Evolutionary conservation across 176 grass and related monocot genomes (phyloP).

Genomic region (Eragrostis curvula): DNA sequence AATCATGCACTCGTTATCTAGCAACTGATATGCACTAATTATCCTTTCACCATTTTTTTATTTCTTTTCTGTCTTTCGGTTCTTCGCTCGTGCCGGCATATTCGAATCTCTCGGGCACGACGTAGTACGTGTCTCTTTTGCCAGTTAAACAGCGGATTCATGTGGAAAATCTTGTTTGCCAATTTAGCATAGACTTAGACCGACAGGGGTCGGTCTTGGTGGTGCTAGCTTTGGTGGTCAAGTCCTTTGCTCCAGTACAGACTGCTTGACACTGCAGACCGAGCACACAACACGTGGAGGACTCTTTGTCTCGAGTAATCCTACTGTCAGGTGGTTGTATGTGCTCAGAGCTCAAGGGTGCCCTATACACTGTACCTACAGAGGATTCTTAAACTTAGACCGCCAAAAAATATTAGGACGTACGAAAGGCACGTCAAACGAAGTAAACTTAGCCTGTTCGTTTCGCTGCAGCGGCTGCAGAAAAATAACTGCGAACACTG

Average conservation of each 20-base stretch:
- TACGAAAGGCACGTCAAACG: background rate
- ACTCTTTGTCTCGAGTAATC: too few species aligned
- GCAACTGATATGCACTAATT: background rate
- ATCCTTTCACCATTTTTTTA: too few species aligned
- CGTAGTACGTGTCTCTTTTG: background rate
- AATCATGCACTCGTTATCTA: too few species aligned
- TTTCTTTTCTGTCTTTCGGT: background rate
- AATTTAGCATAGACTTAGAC: background rate
- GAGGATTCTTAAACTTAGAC: background rate
- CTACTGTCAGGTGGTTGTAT: too few species aligned
- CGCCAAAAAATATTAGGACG: background rate
- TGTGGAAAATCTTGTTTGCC: conserved; percentile 16
- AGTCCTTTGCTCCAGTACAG: background rate
- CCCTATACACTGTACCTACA: background rate
- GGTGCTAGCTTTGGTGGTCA: background rate
- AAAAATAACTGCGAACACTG: too few species aligned
- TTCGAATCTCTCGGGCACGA: background rate
- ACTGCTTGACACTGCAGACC: background rate
- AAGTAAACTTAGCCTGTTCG: too few species aligned
- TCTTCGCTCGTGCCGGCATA: background rate
- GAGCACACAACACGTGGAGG: conserved; percentile 15
- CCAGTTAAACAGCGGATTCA: background rate
- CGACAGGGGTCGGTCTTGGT: background rate
- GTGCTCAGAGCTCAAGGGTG: too few species aligned
- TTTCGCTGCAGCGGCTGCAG: too few species aligned